Evolutionary conservation across 1,284 basidiomycete species (phyloP), one percentile per base, ranked within the genome.

Genomic region (Melampsora larici-populina): DNA sequence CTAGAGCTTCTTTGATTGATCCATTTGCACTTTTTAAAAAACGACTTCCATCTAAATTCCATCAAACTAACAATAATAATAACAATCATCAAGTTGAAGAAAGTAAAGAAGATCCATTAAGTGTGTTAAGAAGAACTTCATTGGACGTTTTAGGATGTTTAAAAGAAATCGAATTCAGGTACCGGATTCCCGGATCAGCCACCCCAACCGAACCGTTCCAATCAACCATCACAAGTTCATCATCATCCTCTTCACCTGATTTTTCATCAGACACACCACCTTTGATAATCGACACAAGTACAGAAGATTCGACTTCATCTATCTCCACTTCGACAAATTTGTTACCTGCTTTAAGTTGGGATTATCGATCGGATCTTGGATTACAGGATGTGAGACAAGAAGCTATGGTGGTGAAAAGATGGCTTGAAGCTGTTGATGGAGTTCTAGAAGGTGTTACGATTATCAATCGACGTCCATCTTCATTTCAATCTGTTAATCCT

Each of bases 61-160:
- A n/a, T n/a, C 11, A 24, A 24, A 21, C 65, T 8, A 51, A 46
- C 49, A 69, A 9, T 17, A 0, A n/a, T 26, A 55, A 18, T 18
- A 11, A 46, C 21, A 67, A 21, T n/a, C 24, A n/a, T 1, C 33
- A 15, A 21, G 18, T 31, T 40, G 62, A 75, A 51, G 24, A n/a
- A 26, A 36, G 5, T 15, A 69, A 76, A 51, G 65, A 76, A 43
- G 89, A 92, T 80, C 89, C 90, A 0, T 85, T 91, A 6, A 78
- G 87, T 6, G 85, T 89, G 62, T 89, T 93, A 67, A 87, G 92
- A 40, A 88, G 87, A 58, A 87, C 89, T 0, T 91, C 92, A 1
- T 84, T 94, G 58, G 91, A 93, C 78, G 89, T 93, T 1, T 88
- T 94, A 31, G 86, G 89, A 3, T 87, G 89, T 29, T 87, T 94